Evolutionary conservation across 495 filamentous ascomycete species (phyloP), one percentile per base, ranked within the genome.

Genomic region (Hypoxylon intermedium): DNA sequence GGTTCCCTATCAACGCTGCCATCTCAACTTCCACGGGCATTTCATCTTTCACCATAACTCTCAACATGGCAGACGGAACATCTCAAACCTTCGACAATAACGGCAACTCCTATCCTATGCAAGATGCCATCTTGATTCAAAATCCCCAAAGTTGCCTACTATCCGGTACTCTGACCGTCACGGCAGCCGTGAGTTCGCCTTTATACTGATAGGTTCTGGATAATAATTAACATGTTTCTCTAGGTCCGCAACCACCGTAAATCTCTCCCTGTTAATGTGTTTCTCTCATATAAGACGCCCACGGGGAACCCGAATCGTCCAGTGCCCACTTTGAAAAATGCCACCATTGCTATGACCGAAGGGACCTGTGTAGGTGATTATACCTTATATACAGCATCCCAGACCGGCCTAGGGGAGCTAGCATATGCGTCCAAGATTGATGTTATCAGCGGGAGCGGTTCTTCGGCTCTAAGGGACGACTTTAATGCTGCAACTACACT

Each of bases 361-460:
- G 77, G 79, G 9, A 53, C 72, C 30, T 80, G 82, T 31, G 67
- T 81, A 28, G 84, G 84, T 5, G 58, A 62, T 6, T 85, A 87
- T 54, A 80, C 73, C 13, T 73, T 86, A 20, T 85, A 81, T 60
- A 77, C 74, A 7, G 81, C 72, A 1, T 77, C 66, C 40, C 79
- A 76, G 56, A 67, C 77, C 33, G 70, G 80, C 36, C 63, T 73
- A 18, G 77, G 73, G 11, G 75, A 77, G 15, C 72, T 78, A 36
- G 78, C 72, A 43, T 76, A 76, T 63, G 78, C 78, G 31, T 75
- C 81, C n/a, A 72, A 74, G 23, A 67, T 85, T 46, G 79, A 75
- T 34, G 72, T 84, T 18, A 74, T 69, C 18, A 74, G 74, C 18
- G 82, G 82, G 18, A 67, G 68, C 19, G 69, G 55, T 11, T 31